Evolutionary conservation across 495 filamentous ascomycete genomes (phyloP), one percentile per base, ranked within the genome.

Genomic region (Trypethelium eluteriae): DNA sequence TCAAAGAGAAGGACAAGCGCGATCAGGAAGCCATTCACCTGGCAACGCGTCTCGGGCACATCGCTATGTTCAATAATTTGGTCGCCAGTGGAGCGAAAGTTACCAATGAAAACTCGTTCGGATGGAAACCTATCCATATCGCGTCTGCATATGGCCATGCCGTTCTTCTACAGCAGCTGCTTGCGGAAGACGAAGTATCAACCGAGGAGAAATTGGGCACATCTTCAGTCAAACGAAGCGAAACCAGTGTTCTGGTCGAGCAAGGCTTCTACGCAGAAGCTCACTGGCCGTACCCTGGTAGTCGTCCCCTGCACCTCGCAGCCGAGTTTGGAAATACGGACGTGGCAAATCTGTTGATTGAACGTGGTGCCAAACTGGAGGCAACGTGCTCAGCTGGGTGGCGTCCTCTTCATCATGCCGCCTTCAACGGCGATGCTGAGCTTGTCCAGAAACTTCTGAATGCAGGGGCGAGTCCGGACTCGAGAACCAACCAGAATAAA

Each of bases 191-290:
- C 38, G 68, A 66, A 9, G 65, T 69, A 14, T 69, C 38, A 14
- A 57, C 72, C 35, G 72, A 75, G 38, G 73, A 74, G 35, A 74
- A 72, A 68, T 47, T 72, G 2, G 65, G 63, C 2, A 65, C 72
- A 2, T 62, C 72, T 7, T 65, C 64, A 14, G 62, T 72, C 38
- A 74, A 74, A 57, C 70, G 64, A 12, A 67, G 68, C 38, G 63
- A 71, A 35, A 73, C 72, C 6, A 68, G 68, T 53, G 56, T 49
- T 7, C 63, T 73, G 5, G 72, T 73, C 5, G 63, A 71, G 39
- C 49, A 66, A 63, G 73, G 73, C 14, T 74, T 72, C 62, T 71
- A 72, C 70, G 72, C 72, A 11, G 73, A 75, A 53, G 69, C 72
- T 38, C 64, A 67, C n/a, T 74, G 73, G 72, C 73, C 71, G 3